Evolutionary conservation across 306 rosid genomes (phyloP), one percentile per base, ranked within the genome.

Genomic region (Sindora glabra): DNA sequence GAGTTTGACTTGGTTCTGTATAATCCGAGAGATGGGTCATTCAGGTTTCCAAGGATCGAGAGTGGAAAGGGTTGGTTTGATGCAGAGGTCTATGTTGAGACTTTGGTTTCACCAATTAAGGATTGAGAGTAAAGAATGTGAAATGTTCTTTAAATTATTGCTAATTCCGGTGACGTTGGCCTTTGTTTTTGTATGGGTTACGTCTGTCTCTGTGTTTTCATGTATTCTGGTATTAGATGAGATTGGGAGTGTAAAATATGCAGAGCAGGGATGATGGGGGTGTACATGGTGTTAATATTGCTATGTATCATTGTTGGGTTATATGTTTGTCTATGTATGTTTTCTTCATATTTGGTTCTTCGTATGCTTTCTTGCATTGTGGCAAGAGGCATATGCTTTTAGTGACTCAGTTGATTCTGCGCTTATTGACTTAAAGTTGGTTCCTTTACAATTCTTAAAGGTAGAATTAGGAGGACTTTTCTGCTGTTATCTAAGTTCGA

Each of bases 1-100:
- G 62, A 56, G 11, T 56, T 56, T 56, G 62, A 56, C 48, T 37
- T 56, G 48, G 34, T 56, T 36, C 62, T 56, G 62, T 56, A 56
- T 37, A 48, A 56, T 22, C 48, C 21, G 38, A 56, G 40, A 45
- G 62, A 56, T 10, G 21, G 38, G 33, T 37, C 62, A 13, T 56
- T 56, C 14, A 56, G 13, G 47, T 56, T 0, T 56, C 62, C 62
- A 8, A 56, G 22, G 19, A 56, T 56, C 23, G 62, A 56, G 24
- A 30, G 33, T 22, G 62, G 62, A 9, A 56, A 56, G 13, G 62
- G 62, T n/a, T 56, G 62, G 62, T 56, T 56, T 37, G 62, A 56
- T 37, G 62, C 48, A 21, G 62, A 56, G 40, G 62, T 56, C 33
- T 56, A 56, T n/a, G 62, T 36, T 37, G 62, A 56, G 22, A 56